Base-by-base conservation (phyloP, 2,329 filamentous ascomycete genomes). In the Hymenoscyphus infarciens region DNA sequence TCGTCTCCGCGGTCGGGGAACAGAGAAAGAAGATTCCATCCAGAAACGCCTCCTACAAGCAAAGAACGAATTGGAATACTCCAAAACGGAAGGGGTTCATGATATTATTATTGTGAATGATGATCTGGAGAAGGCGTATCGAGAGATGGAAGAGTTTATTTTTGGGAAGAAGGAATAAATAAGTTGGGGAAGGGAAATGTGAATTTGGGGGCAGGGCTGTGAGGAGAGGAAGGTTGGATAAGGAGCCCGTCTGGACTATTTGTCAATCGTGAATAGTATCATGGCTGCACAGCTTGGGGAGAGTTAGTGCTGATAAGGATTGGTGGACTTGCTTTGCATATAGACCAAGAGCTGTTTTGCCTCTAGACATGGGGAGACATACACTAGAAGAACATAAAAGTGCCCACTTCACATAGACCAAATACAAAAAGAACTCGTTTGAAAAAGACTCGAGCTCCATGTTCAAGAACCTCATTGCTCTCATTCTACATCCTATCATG, bases 21-120 rank as follows among this genome's bases (percentile, higher is more conserved):
- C 91, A n/a, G 91, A 95, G 76, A 84, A 81, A 59, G 90, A 94
- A 76, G 87, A 88, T 58, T 86, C 82, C 57, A 80, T 96, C 61
- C 79, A 82, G 72, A 87, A 89, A 76, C 81, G 91, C 57, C 77
- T 96, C 61, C 77, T 79, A 13, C 90, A 92, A 76, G 91, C 91
- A 2, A 82, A 83, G 75, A 81, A 85, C 56, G 91, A 96, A 80
- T 81, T 96, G 65, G 89, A 87, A 66, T 95, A 84, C 74, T 81
- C 88, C 52, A 83, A 87, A 76, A 84, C 82, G 1, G 83, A 85
- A 0, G 89, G 88, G 19, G 84, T 85, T 10, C 84, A 87, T 74
- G 87, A 90, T 71, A 79, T 83, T 72, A 81, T 86, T 65, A 81
- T 90, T 63, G 80, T 89, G 54, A 90, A 90, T 72, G 85, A 89